Conservation (phyloP, 371 early-diverging fungal species). For the Apophysomyces sp. region DNA sequence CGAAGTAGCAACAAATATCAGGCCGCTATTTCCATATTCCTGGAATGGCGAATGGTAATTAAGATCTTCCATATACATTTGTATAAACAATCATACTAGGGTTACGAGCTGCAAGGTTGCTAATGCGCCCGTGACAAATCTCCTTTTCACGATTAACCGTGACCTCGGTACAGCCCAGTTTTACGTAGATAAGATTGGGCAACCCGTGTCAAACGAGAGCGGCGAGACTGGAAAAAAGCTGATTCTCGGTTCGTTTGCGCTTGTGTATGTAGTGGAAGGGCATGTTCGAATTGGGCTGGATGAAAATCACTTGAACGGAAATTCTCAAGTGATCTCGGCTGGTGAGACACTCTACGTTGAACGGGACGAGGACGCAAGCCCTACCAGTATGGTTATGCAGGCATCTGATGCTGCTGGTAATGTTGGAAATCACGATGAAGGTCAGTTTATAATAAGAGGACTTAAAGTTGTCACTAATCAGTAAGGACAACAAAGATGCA, state of each 20-base stretch:
- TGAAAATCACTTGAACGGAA: constrained; percentile 28
- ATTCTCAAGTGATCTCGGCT: constrained; percentile 22
- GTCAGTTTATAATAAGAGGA: constrained; percentile 8
- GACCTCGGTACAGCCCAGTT: constrained; percentile 40
- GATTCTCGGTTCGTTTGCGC: constrained; percentile 53
- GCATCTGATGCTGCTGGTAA: constrained; percentile 32
- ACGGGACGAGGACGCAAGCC: constrained; percentile 60
- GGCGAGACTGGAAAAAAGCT: constrained; percentile 48
- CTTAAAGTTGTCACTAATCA: neutral
- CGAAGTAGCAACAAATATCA: constrained; percentile 50
- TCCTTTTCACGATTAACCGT: constrained; percentile 60
- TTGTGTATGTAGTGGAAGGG: constrained; percentile 65
- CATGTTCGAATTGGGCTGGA: constrained; percentile 52
- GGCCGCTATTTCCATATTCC: constrained; percentile 62
- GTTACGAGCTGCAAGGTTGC: constrained; percentile 48
- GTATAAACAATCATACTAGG: constrained; percentile 16
- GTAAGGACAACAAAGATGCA: constrained; percentile 17
- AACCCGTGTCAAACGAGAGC: constrained; percentile 37
- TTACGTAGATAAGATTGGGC: constrained; percentile 41
- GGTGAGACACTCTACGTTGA: constrained; percentile 64
- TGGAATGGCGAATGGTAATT: constrained; percentile 60
- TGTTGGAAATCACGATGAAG: constrained; percentile 28
- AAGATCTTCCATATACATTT: neutral
- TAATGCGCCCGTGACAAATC: constrained; percentile 46
- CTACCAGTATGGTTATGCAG: constrained; percentile 53